These are phyloP conservation scores for Backusella morwellensis DNA, from an alignment of 192 early-diverging fungal genomes.

Conservation along the genomic window DNA sequence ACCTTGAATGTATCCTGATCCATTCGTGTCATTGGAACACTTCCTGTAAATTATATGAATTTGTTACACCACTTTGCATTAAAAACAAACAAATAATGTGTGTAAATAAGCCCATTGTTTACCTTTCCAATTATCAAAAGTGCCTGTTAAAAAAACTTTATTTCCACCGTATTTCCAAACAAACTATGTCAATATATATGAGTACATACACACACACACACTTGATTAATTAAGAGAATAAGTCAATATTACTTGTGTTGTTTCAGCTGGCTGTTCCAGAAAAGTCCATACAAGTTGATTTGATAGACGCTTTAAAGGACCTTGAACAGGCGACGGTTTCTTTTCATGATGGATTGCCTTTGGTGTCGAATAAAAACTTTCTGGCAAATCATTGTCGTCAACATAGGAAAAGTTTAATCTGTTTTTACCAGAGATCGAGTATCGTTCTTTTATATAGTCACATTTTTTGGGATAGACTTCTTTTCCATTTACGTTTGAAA, in stretches of 20 bases:
- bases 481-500: neutral
- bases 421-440: neutral
- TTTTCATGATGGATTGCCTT: neutral
- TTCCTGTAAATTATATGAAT: neutral
- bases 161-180: slow-evolving; percentile 40
- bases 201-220: neutral
- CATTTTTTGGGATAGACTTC: neutral
- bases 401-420: neutral
- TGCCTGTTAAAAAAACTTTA: slow-evolving; percentile 38
- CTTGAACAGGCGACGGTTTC: neutral
- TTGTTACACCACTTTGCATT: neutral
- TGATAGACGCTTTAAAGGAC: neutral
- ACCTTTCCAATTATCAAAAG: slow-evolving; percentile 43
- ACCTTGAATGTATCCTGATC: slow-evolving; percentile 5
- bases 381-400: neutral
- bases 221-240: neutral
- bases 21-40: slow-evolving; percentile 16
- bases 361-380: neutral
- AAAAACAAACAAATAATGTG: neutral
- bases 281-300: neutral
- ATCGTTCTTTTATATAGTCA: neutral
- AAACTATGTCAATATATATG: slow-evolving; percentile 13
- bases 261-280: neutral
- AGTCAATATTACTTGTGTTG: neutral
- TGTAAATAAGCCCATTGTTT: neutral